Percentiles rank a stretch among this genome's conserved stretches.
These are phyloP conservation scores for Penicillium sp. DNA, from an alignment of 2,329 filamentous ascomycete species.

Conservation along the genomic window DNA sequence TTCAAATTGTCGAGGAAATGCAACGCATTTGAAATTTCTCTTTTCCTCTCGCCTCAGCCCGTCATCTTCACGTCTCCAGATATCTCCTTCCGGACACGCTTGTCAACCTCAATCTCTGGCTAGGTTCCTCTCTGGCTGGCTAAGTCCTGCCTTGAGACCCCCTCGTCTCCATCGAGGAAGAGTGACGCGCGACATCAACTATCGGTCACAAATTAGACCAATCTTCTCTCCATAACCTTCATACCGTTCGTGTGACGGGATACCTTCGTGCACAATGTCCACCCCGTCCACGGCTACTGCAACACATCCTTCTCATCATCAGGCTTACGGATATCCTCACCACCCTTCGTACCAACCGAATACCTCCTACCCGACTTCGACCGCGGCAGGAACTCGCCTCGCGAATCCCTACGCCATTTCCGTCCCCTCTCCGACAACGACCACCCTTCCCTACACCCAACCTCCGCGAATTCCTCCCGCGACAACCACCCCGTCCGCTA, in stretches of 20 bases:
- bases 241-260: conserved; percentile 30
- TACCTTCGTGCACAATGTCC: conserved; percentile 60
- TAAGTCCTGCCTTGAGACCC: conserved; percentile 1
- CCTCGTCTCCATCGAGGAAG: neutral
- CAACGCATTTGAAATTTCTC: conserved; percentile 15
- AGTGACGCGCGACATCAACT: conserved; percentile 5
- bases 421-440: conserved; percentile 32
- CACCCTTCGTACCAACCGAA: conserved; percentile 54
- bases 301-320: conserved; percentile 67
- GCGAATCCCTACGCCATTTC: conserved; percentile 45
- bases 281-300: conserved; percentile 75
- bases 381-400: conserved; percentile 41
- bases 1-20: conserved; percentile 18
- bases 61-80: conserved; percentile 24
- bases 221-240: conserved; percentile 13
- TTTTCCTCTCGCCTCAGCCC: conserved; percentile 14
- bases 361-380: conserved; percentile 51
- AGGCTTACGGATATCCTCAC: conserved; percentile 61
- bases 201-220: conserved; percentile 11
- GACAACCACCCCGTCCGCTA: conserved; percentile 35
- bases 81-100: conserved; percentile 13
- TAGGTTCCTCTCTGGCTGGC: conserved; percentile 1
- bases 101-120: conserved; percentile 2
- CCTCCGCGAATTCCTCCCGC: conserved; percentile 38
- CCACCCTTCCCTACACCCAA: conserved; percentile 34